Percentiles rank a stretch among this genome's conserved stretches.
Evolutionary conservation across 495 filamentous ascomycete species (phyloP).

Genomic region (Lichina pygmaea): DNA sequence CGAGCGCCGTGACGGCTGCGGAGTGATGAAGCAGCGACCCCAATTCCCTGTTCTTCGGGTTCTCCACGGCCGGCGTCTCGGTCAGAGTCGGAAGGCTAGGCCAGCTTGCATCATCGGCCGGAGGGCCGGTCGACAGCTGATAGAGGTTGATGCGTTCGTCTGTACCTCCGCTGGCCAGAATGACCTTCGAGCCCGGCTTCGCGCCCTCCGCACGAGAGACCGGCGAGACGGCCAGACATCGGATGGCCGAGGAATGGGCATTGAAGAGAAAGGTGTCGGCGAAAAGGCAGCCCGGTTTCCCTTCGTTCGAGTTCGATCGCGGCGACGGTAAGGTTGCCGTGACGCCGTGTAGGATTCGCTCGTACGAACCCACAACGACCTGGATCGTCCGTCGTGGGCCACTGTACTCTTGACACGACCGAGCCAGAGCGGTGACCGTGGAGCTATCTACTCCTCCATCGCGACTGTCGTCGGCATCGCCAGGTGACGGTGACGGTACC

Average conservation of each 20-base stretch:
- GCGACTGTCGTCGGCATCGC: constrained; percentile 3
- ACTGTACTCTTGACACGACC: too few relatives aligned
- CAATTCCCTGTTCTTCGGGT: constrained; percentile 64
- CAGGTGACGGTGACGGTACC: not conserved
- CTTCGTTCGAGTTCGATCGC: constrained; percentile 4
- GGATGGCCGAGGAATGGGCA: constrained; percentile 72
- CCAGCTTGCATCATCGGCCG: constrained; percentile 19
- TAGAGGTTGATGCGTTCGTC: constrained; percentile 93
- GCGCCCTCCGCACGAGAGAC: constrained; percentile 19
- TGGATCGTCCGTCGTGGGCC: constrained; percentile 33
- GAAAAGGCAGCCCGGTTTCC: constrained; percentile 27
- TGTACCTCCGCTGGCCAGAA: constrained; percentile 68
- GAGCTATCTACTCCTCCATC: constrained; percentile 6
- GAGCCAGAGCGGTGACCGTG: not conserved
- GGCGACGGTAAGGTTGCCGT: constrained; percentile 20
- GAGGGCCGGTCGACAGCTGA: constrained; percentile 50
- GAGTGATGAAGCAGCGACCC: constrained; percentile 70
- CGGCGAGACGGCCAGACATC: constrained; percentile 67
- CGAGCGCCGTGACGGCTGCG: constrained; percentile 46
- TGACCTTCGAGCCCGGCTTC: constrained; percentile 35
- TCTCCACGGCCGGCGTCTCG: constrained; percentile 45
- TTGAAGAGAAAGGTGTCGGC: constrained; percentile 89
- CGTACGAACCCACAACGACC: constrained; percentile 83
- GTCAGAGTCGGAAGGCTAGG: constrained; percentile 29
- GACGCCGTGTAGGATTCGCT: constrained; percentile 77